A percentile compares a stretch with the other conserved stretches of the same genome.
phyloP scores from a whole-genome alignment of 768 basidiomycete species.

The Tricholoma hemisulphureum region DNA sequence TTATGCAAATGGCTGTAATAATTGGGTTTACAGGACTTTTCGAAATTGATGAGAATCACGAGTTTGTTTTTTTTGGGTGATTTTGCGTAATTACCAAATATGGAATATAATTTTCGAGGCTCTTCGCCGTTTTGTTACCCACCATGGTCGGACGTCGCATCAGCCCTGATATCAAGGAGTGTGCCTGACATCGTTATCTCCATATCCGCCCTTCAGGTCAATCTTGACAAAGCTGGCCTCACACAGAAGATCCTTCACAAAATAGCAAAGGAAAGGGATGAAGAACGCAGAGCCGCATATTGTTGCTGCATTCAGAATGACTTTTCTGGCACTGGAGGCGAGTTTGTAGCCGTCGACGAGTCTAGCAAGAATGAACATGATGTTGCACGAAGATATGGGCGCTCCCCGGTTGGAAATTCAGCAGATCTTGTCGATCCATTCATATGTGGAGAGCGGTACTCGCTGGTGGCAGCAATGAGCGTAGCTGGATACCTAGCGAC shows the following conservation, averaged over 20 bases:
- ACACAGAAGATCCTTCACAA: not conserved
- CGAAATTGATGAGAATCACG: not conserved
- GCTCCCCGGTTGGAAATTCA: not conserved
- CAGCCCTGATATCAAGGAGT: slow-evolving; percentile 25
- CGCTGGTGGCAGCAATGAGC: too few relatives aligned
- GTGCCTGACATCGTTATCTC: slow-evolving; percentile 5
- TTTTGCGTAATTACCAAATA: too few relatives aligned
- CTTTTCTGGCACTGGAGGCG: not conserved
- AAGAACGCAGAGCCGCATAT: not conserved
- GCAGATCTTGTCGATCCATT: too few relatives aligned
- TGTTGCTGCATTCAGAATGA: not conserved
- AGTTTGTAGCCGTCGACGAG: not conserved
- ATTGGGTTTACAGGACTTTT: not conserved
- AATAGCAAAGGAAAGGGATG: not conserved
- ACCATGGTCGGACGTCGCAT: slow-evolving; percentile 7
- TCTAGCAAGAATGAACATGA: not conserved
- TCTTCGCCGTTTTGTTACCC: not conserved
- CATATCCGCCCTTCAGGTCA: not conserved
- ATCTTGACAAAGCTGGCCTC: not conserved
- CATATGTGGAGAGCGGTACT: too few relatives aligned
- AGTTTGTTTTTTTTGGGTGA: not conserved
- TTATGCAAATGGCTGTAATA: too few relatives aligned
- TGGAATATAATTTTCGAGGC: not conserved
- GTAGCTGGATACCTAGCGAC: too few relatives aligned
- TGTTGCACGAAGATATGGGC: not conserved